Evolutionary conservation across 2,329 filamentous ascomycete species (phyloP), one percentile per base, ranked within the genome.

Genomic region (Aspergillus vadensis): DNA sequence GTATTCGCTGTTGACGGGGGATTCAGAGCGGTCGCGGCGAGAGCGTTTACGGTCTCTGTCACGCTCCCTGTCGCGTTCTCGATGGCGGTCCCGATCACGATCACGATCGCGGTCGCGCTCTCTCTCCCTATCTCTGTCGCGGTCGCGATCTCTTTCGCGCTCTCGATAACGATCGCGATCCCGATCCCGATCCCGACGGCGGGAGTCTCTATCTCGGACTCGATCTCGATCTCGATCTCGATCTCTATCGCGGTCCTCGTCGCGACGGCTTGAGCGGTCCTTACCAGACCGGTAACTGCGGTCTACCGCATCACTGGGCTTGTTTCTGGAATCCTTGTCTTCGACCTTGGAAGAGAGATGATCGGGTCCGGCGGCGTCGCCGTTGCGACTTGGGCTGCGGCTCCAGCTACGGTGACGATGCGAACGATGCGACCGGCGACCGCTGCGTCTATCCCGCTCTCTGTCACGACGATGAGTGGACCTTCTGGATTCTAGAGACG

Each of bases 381-480:
- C 70, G 48, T 72, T 71, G 47, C 72, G 69, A 44, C 67, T 65
- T 8, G 63, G 64, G 48, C 70, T 72, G 58, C 64, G 66, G 51
- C 69, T 75, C 43, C 63, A 70, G 41, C 74, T 77, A 21, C 81
- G 81, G 51, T 83, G 81, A 25, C 83, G 83, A 27, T 80, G 81
- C 3, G 80, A 80, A 36, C 82, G 82, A 60, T 80, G 81, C 32
- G 82, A 81, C 17, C 77, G 73, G 65, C 76, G 70, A 60, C 76
- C 67, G 64, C 69, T 67, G 70, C 75, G 69, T 67, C 79, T 68
- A n/a, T 85, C 82, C 59, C 81, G 81, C 44, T 89, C 86, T 64
- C 82, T 83, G 55, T 85, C 87, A 66, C 86, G 87, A 63, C 86
- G 85, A 67, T 87, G 85, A 52, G 82, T 81, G 6, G 85, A 83